A percentile compares a stretch with the other conserved stretches of the same genome.
Conservation (phyloP, 208 protist species). For the Kentomonas sorsogonicus region DNA sequence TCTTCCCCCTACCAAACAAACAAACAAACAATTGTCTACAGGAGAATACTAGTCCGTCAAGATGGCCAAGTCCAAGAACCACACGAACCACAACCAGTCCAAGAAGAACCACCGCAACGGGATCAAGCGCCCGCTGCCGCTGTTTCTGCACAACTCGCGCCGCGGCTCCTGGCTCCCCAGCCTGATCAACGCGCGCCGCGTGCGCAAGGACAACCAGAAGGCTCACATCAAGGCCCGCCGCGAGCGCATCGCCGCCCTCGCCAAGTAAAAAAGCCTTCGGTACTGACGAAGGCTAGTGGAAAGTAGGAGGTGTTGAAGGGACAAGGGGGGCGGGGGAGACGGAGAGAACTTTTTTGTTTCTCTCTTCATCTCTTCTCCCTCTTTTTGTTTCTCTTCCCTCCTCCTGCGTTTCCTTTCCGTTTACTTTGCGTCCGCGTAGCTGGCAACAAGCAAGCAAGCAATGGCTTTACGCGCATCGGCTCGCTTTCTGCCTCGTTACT, state of each 20-base stretch:
- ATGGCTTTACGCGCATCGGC: no score
- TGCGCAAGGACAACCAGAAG: constrained; percentile 89
- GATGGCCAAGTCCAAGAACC: constrained; percentile 93
- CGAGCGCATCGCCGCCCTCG: constrained; percentile 59
- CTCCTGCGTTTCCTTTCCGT: not conserved
- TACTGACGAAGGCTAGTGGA: no score
- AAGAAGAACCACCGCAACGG: constrained; percentile 91
- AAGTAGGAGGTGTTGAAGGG: no score
- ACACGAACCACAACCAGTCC: constrained; percentile 93
- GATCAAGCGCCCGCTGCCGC: constrained; percentile 75
- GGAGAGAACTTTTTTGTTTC: not conserved
- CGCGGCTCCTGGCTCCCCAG: constrained; percentile 76
- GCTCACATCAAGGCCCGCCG: constrained; percentile 63
- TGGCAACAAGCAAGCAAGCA: no score
- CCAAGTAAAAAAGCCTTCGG: constrained; percentile 20
- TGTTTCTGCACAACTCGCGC: constrained; percentile 73
- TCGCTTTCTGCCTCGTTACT: no score
- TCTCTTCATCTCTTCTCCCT: not conserved
- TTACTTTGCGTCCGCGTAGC: no score
- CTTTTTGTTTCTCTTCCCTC: not conserved
- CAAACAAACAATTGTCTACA: no score
- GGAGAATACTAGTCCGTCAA: constrained; percentile 16
- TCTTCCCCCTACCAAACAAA: no score
- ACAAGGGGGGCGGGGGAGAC: not conserved
- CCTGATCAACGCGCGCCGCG: constrained; percentile 74